phyloP scores from a whole-genome alignment of 2,329 filamentous ascomycete genomes.

The Aulographum hederae region DNA sequence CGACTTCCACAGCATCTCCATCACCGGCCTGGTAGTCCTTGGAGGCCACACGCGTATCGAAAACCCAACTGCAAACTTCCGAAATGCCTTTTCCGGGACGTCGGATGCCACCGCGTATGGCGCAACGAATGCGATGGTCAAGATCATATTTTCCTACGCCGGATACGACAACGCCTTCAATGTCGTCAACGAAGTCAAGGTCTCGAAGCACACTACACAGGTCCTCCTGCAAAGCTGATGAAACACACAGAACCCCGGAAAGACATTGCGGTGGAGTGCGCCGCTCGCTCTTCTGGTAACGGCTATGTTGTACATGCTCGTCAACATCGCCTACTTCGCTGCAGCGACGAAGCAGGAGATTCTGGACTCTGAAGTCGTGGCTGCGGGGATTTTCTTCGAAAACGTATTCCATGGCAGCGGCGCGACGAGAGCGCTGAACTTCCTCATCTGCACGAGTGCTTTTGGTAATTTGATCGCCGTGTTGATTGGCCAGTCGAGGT shows the following conservation, averaged over 20 bases:
- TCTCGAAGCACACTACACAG: constrained; percentile 47
- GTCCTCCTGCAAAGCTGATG: constrained; percentile 39
- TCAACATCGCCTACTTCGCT: constrained; percentile 48
- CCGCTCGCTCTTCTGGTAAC: constrained; percentile 39
- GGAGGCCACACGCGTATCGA: constrained; percentile 31
- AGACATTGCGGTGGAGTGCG: constrained; percentile 36
- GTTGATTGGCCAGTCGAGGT: constrained; percentile 33
- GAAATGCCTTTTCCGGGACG: constrained; percentile 33
- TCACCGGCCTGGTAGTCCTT: constrained; percentile 41
- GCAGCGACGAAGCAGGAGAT: constrained; percentile 41
- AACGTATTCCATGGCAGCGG: constrained; percentile 42
- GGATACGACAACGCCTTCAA: constrained; percentile 44
- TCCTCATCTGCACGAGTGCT: constrained; percentile 36
- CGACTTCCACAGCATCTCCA: constrained; percentile 8
- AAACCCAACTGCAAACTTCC: constrained; percentile 36
- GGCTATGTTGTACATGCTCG: constrained; percentile 42
- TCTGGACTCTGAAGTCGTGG: constrained; percentile 38
- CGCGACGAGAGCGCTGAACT: constrained; percentile 35
- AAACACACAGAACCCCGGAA: constrained; percentile 35
- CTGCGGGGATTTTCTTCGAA: constrained; percentile 41
- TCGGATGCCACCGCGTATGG: constrained; percentile 22
- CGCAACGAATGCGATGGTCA: constrained; percentile 40
- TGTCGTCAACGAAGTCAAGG: constrained; percentile 44
- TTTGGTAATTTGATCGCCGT: constrained; percentile 42
- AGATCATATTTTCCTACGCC: constrained; percentile 38